Evolutionary conservation across 371 early-diverging fungal genomes (phyloP), one percentile per base, ranked within the genome.

Genomic region (Lichtheimia ramosa): DNA sequence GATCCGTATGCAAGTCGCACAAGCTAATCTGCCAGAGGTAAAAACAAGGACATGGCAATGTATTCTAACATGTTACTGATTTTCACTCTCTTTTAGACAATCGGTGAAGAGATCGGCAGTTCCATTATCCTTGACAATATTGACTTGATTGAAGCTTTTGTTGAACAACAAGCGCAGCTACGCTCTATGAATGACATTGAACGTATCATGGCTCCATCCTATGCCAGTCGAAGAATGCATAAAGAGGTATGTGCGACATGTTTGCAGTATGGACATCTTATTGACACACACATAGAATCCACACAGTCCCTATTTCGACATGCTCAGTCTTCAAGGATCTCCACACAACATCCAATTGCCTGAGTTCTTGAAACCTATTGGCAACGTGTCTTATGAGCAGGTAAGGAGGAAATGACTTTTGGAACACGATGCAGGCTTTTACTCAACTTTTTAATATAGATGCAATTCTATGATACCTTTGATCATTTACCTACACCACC

Each of bases 111-210:
- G 64, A 87, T 89, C 18, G 89, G 95, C 3, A 77, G 85, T 14
- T 78, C 89, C 39, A 80, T 94, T 48, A 93, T 94, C 4, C 75
- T 83, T 8, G 97, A 97, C 61, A 97, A 98, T 62, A 69, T 96
- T 41, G 95, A 96, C 24, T 69, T 95, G 39, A 94, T 92, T 3
- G 93, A 96, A 63, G 84, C 90, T 0, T 87, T 95, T 54, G 89
- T 96, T 49, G 96, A 98, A 62, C 91, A 94, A 59, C 88, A 92
- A 18, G 95, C 97, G 2, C 89, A 92, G 52, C 90, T 94, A 62
- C 92, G 92, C 61, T 93, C 96, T 0, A 68, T 91, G 10, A 83
- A 85, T 13, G 92, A 94, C 53, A 88, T 99, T 43, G 94, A 95
- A 63, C 88, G 91, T 27, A 69, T 73, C 21, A 81, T 98, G 24